These are phyloP conservation scores for Pythium aquatile DNA, from an alignment of 352 stramenopile species.

Conservation along the genomic window DNA sequence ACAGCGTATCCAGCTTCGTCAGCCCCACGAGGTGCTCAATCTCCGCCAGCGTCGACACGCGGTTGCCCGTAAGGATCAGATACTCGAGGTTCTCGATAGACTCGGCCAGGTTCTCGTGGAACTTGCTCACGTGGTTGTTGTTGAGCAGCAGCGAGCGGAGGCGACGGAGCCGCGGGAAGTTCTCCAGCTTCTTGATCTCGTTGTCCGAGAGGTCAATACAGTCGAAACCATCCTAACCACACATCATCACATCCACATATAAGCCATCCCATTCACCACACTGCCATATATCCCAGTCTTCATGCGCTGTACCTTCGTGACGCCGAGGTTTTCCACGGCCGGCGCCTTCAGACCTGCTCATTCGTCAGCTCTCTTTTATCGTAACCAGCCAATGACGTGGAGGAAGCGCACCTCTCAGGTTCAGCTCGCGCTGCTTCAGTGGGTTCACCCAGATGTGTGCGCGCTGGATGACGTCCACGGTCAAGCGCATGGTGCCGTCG, in stretches of 20 bases:
- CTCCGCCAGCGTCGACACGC: conserved; percentile 76
- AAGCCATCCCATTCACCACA: no score
- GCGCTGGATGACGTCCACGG: conserved; percentile 86
- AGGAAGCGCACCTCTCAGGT: conserved; percentile 76
- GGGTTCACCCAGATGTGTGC: conserved; percentile 90
- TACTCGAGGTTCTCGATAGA: conserved; percentile 84
- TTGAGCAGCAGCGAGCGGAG: conserved; percentile 91
- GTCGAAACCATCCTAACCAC: conserved; percentile 88
- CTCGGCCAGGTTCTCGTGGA: conserved; percentile 75
- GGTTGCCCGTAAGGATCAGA: conserved; percentile 91
- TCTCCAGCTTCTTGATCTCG: conserved; percentile 94
- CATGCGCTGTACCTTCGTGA: conserved; percentile 65
- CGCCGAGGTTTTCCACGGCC: conserved; percentile 91
- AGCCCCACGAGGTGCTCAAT: conserved; percentile 80
- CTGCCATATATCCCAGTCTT: no score
- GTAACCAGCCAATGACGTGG: not conserved
- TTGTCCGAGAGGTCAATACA: conserved; percentile 95
- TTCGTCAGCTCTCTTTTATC: conserved; percentile 27
- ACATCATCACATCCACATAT: no score
- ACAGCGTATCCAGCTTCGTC: conserved; percentile 82
- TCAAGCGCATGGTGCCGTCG: conserved; percentile 70
- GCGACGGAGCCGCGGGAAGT: conserved; percentile 87
- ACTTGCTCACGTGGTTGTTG: conserved; percentile 91
- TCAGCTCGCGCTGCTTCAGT: conserved; percentile 90
- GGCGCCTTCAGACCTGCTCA: conserved; percentile 86